A percentile compares a stretch with the other conserved stretches of the same genome.
Evolutionary conservation across 108 stramenopile species (phyloP).

Genomic region (Chaetoceros muelleri): DNA sequence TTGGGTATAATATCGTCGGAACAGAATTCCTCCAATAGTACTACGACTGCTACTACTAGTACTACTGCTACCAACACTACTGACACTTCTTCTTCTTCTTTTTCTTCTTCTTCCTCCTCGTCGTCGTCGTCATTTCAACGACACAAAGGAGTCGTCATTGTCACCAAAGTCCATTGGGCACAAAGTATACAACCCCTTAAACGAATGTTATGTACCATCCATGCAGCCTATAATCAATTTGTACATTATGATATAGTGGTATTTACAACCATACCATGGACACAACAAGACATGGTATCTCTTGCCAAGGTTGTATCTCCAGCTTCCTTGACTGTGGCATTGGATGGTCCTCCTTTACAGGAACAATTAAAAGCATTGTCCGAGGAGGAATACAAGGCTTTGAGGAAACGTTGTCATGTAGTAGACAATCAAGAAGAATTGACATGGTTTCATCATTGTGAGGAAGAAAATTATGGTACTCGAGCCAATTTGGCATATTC

Average conservation of each 20-base stretch:
- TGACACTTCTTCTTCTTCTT: no score
- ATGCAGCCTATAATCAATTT: constrained; percentile 27
- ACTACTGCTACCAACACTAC: no score
- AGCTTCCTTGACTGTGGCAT: constrained; percentile 7
- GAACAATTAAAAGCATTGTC: constrained; percentile 17
- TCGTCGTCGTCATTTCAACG: no score
- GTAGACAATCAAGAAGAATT: neutral
- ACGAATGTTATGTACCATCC: constrained; percentile 25
- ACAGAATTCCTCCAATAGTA: no score
- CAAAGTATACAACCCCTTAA: no score
- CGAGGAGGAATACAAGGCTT: neutral
- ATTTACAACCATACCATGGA: constrained; percentile 19
- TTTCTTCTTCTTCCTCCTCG: no score
- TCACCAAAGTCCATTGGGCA: no score
- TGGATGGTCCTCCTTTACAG: constrained; percentile 24
- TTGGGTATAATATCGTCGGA: no score
- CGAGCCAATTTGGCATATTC: constrained; percentile 3
- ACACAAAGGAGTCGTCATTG: no score
- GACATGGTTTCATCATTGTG: neutral
- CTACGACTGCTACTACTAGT: no score
- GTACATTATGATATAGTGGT: constrained; percentile 26
- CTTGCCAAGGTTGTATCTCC: constrained; percentile 14
- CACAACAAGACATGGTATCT: constrained; percentile 7
- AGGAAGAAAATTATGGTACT: neutral
- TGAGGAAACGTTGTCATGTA: constrained; percentile 17